Percentiles rank a stretch among this genome's conserved stretches.
Evolutionary conservation across 805 yeast species (phyloP).

Genomic region (Teunomyces gatunensis): DNA sequence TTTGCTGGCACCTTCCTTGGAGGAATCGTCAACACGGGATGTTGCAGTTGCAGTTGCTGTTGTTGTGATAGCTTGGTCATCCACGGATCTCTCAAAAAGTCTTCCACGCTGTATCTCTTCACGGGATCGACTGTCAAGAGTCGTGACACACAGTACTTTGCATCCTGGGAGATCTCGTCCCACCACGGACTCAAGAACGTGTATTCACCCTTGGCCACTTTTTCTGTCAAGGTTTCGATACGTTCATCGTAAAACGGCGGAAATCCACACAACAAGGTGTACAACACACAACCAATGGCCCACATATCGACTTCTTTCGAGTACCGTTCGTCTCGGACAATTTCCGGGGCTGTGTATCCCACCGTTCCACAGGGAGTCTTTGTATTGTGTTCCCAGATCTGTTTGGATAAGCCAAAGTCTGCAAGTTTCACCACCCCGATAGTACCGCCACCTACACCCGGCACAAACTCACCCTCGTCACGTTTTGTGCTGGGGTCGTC

Average conservation of each 20-base stretch:
- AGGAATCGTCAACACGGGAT: neutral
- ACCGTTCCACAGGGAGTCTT: conserved; percentile 99
- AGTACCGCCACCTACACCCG: conserved; percentile 88
- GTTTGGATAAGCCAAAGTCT: conserved; percentile 92
- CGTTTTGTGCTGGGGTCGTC: conserved; percentile 69
- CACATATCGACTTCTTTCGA: conserved; percentile 97
- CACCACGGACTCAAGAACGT: conserved; percentile 83
- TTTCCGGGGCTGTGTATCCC: conserved; percentile 98
- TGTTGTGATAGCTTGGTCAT: conserved; percentile 26
- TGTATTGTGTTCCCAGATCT: conserved; percentile 81
- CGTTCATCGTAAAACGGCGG: conserved; percentile 94
- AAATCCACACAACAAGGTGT: conserved; percentile 92
- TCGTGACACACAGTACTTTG: conserved; percentile 66
- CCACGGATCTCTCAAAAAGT: conserved; percentile 78
- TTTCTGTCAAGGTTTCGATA: conserved; percentile 69
- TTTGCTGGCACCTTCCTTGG: conserved; percentile 3
- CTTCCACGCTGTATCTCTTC: conserved; percentile 66
- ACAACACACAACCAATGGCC: conserved; percentile 96
- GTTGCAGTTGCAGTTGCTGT: neutral
- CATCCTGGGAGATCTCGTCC: conserved; percentile 73
- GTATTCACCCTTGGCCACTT: conserved; percentile 77
- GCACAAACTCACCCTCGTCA: conserved; percentile 84
- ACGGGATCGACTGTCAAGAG: conserved; percentile 71
- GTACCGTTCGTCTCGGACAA: conserved; percentile 88
- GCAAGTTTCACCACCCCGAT: conserved; percentile 89